phyloP scores from a whole-genome alignment of 768 basidiomycete genomes.

The Lentinula sp. region DNA sequence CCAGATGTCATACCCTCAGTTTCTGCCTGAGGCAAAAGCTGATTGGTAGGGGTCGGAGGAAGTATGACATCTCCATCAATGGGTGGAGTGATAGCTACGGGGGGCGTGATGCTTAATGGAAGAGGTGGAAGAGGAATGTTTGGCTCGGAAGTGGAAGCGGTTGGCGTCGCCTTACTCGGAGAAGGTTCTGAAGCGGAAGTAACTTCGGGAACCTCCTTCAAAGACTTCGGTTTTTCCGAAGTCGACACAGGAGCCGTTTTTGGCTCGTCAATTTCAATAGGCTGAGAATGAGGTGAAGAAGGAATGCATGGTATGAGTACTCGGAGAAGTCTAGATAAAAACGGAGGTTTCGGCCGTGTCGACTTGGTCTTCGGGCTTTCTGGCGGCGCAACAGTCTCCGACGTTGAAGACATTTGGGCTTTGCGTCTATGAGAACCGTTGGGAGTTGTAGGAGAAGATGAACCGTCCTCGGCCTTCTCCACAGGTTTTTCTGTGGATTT shows the following conservation, averaged over 20 bases:
- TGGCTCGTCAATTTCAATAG: slow-evolving; percentile 32
- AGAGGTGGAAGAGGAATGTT: slow-evolving; percentile 28
- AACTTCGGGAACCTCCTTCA: slow-evolving; percentile 1
- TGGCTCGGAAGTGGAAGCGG: slow-evolving; percentile 31
- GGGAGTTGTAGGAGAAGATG: slow-evolving; percentile 9
- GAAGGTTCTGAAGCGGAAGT: slow-evolving; percentile 1
- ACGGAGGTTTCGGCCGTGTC: slow-evolving; percentile 37
- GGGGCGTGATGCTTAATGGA: slow-evolving; percentile 21
- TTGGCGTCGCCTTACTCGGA: slow-evolving; percentile 11
- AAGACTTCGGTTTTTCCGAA: slow-evolving; percentile 23
- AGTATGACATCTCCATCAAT: slow-evolving; percentile 32
- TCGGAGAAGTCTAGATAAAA: slow-evolving; percentile 54
- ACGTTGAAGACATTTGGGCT: slow-evolving; percentile 7
- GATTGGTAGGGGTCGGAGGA: slow-evolving; percentile 43
- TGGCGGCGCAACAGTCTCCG: slow-evolving; percentile 4
- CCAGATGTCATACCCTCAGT: slow-evolving; percentile 89
- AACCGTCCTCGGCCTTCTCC: slow-evolving; percentile 2
- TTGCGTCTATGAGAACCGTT: slow-evolving; percentile 6
- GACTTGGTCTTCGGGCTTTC: background rate
- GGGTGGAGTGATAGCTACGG: slow-evolving; percentile 15
- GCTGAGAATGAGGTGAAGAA: slow-evolving; percentile 41
- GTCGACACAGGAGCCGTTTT: slow-evolving; percentile 14
- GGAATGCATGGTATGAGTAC: slow-evolving; percentile 63
- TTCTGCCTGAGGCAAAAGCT: slow-evolving; percentile 58
- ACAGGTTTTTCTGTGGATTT: slow-evolving; percentile 5